Evolutionary conservation across 1,139 yeast genomes (phyloP), one percentile per base, ranked within the genome.

Genomic region (Saccharomyces hybrid): DNA sequence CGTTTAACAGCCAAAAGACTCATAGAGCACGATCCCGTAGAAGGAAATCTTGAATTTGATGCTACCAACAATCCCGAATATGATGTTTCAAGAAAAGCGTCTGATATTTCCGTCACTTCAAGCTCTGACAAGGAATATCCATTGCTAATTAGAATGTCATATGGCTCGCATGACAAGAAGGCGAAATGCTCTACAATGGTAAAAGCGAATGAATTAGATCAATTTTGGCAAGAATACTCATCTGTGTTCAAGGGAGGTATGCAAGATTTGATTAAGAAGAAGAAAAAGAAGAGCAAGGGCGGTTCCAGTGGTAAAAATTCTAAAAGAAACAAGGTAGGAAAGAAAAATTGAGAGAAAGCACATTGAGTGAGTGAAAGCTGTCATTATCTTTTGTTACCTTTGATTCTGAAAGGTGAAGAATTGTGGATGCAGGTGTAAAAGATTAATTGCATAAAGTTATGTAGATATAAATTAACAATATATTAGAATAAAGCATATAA

Each of bases 211-310:
- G 73, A 78, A 16, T 72, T 88, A 60, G 86, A 83, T 56, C 72
- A 73, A 58, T 88, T 88, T 66, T 88, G 95, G 95, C 69, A 71
- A 44, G 81, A 80, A 47, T 88, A 87, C 68, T 73, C 86, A 1
- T 82, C 80, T 49, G 79, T 79, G 0, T 75, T 87, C 55, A 87
- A 86, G 67, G 67, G 74, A 31, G 89, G 85, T 5, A 78, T 82
- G 69, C 72, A 73, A 8, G 87, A 88, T 3, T 73, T 84, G 65
- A 75, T 78, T 59, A 82, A 81, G 75, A 83, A 83, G 73, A 84
- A 82, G 58, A 82, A 83, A 73, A 82, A 80, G 74, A 82, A 81
- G 75, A 73, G 70, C 59, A 78, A 75, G 68, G 75, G 73, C 69
- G 59, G 62, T 44, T 68, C 68, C 38, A 71, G 52, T 26, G 56